Conservation (phyloP, 2,329 filamentous ascomycete species). For the Penicillium sp. region DNA sequence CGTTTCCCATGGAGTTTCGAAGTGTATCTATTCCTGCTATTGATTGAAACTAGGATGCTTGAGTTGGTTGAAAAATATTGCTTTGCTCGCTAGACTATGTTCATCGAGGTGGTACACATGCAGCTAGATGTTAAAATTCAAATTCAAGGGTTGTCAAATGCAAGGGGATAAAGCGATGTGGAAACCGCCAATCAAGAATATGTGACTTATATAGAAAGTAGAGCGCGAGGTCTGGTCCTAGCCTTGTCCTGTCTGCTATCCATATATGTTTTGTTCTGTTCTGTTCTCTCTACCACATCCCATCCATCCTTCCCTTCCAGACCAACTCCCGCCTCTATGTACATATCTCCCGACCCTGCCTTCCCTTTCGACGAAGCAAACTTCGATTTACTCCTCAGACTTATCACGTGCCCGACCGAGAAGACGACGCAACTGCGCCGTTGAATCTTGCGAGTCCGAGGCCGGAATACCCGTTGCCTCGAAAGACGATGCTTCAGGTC, state of each 20-base stretch:
- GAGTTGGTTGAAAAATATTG: background rate
- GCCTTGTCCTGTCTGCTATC: background rate
- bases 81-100: background rate
- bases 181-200: background rate
- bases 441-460: slow-evolving; percentile 21
- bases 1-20: background rate
- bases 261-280: background rate
- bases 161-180: background rate
- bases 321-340: background rate
- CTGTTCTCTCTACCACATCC: too few relatives aligned
- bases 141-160: background rate
- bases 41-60: background rate
- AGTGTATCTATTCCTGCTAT: background rate
- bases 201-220: background rate
- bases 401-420: slow-evolving; percentile 31
- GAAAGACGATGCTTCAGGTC: slow-evolving; percentile 27
- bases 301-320: background rate
- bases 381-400: slow-evolving; percentile 4
- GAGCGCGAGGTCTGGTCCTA: background rate
- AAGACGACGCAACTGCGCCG: slow-evolving; percentile 31
- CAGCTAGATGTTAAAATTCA: background rate
- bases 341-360: background rate
- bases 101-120: background rate
- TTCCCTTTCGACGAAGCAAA: background rate
- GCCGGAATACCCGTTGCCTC: slow-evolving; percentile 29